phyloP scores from a whole-genome alignment of 129 eudicot species.

The Escallonia rubra region DNA sequence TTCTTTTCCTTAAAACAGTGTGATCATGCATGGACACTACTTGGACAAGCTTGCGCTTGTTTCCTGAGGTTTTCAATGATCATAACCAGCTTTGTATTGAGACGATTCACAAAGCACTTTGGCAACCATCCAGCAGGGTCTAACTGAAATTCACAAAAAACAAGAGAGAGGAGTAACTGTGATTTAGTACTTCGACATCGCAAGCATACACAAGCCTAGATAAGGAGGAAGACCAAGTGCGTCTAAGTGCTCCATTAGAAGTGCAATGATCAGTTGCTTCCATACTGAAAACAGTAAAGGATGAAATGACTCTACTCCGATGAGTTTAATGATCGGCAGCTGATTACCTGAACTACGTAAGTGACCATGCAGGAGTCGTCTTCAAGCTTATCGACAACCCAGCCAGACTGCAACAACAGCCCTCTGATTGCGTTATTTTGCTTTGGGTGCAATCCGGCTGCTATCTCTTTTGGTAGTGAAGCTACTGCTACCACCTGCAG shows the following conservation, averaged over 20 bases:
- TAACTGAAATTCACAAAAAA: slow-evolving; percentile 39
- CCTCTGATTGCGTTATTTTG: slow-evolving; percentile 83
- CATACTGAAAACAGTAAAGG: too few species aligned
- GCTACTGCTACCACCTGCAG: slow-evolving; percentile 97
- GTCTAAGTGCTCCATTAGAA: too few species aligned
- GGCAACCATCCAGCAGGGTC: slow-evolving; percentile 99
- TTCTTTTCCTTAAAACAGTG: slow-evolving; percentile 10
- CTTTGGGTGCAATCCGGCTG: slow-evolving; percentile 89
- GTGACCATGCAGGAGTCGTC: slow-evolving; percentile 91
- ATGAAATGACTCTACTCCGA: not conserved
- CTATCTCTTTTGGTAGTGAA: slow-evolving; percentile 94
- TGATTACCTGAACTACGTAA: slow-evolving; percentile 84
- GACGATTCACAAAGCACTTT: slow-evolving; percentile 93
- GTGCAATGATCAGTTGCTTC: too few species aligned
- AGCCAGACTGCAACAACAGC: slow-evolving; percentile 79
- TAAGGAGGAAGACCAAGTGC: too few species aligned
- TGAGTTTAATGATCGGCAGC: too few species aligned
- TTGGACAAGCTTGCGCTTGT: slow-evolving; percentile 66
- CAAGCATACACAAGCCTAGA: too few species aligned
- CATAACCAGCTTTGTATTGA: slow-evolving; percentile 93
- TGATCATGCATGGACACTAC: slow-evolving; percentile 28
- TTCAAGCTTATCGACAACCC: slow-evolving; percentile 94
- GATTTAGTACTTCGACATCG: not conserved
- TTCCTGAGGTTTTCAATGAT: slow-evolving; percentile 89
- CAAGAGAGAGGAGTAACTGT: not conserved